phyloP scores from a whole-genome alignment of 345 rosid species.

The Populus simonii region DNA sequence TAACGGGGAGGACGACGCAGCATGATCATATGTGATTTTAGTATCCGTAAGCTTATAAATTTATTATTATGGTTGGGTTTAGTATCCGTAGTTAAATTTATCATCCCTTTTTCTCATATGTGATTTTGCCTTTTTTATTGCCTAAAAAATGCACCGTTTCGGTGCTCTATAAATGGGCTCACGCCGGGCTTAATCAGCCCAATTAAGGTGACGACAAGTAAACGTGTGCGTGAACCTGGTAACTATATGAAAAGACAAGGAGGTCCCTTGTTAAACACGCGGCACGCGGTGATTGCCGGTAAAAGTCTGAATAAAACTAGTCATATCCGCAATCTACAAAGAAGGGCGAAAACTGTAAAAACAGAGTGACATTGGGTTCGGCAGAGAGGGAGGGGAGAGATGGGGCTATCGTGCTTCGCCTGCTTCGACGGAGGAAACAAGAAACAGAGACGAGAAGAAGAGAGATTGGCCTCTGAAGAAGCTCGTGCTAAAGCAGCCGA shows the following conservation, averaged over 20 bases:
- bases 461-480: constrained; percentile 67
- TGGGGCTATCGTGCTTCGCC: constrained; percentile 60
- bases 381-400: not conserved
- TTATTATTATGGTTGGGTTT: no score
- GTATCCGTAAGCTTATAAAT: no score
- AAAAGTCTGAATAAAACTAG: not conserved
- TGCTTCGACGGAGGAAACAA: constrained; percentile 67
- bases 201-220: not conserved
- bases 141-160: not conserved
- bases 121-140: not conserved
- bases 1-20: no score
- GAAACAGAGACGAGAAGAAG: constrained; percentile 62
- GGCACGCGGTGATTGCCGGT: not conserved
- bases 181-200: not conserved
- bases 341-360: not conserved
- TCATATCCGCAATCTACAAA: not conserved
- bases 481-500: constrained; percentile 97
- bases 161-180: not conserved
- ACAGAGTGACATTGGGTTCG: not conserved
- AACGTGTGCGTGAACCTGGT: not conserved
- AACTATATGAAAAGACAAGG: not conserved
- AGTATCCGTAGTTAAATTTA: no score
- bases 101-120: no score
- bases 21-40: no score
- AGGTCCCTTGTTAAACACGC: not conserved